Base-by-base conservation (phyloP, 345 rosid species). In the Corchorus olitorius region DNA sequence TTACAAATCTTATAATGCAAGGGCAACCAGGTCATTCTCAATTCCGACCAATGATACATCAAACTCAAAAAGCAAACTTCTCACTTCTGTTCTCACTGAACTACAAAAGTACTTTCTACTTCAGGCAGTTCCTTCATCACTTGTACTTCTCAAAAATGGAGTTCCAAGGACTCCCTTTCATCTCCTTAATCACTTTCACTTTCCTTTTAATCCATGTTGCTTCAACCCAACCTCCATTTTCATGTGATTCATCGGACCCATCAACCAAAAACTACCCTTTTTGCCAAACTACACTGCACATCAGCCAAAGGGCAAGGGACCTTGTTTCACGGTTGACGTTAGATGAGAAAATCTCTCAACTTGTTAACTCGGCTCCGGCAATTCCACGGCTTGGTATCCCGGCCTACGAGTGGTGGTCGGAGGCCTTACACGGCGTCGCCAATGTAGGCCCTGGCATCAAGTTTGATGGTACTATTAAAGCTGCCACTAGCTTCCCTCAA, bases 401-500 rank as follows among this genome's bases (percentile, higher is more conserved):
- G 5, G 83, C 77, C 10, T 95, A 92, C 66, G 87, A 95, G 75
- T 95, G 99, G 98, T 93, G 98, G 99, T 88, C 97, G 3, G 99
- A 93, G 86, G 96, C 97, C 14, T 81, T 95, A 17, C 99, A 95
- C 6, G 97, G 99, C 8, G 92, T 92, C 53, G 74, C 98, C 64
- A 61, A 65, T 11, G 89, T 69, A 0, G 89, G 89, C 33, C 81
- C 10, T 5, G 99, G 99, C 48, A 81, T 90, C 80, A 79, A 67
- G 53, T 87, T 95, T 75, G 80, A 87, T 19, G 91, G 92, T 0
- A 67, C 83, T 73, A 85, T 93, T 50, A 73, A 45, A 70, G 78
- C 83, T n/a, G 97, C 98, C 50, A 93, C 98, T 54, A 93, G 91
- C 86, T 93, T 93, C 83, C 99, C 98, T 72, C 97, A 92, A 45